Conservation (phyloP, 148 eudicot genomes). For the Amaranthus cruentus region DNA sequence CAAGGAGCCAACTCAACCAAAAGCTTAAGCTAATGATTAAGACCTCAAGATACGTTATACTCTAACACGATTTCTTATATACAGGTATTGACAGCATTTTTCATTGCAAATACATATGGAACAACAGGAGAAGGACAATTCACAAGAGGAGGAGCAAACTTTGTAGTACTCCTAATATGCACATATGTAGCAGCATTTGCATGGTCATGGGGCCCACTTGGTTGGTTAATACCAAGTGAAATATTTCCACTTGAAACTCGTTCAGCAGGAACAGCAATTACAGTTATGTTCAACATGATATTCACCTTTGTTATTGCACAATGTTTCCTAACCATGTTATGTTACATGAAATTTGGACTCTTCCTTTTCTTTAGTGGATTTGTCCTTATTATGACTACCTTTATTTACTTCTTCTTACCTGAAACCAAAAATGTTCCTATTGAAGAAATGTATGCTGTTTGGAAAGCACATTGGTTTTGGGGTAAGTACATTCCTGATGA, state of each 20-base stretch:
- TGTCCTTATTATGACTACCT: conserved; percentile 33
- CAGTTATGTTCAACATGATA: conserved; percentile 34
- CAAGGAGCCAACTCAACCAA: no score
- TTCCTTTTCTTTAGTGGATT: conserved; percentile 40
- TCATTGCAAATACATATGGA: conserved; percentile 28
- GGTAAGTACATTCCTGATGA: conserved; percentile 41
- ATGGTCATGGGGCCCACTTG: conserved; percentile 52
- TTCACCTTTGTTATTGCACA: conserved; percentile 41
- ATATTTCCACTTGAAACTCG: conserved; percentile 43
- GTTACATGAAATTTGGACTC: conserved; percentile 36
- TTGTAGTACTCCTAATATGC: conserved; percentile 35
- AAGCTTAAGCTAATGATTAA: no score
- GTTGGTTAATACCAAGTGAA: conserved; percentile 37
- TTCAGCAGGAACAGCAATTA: conserved; percentile 39
- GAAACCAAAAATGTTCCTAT: conserved; percentile 41
- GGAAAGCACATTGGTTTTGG: conserved; percentile 46
- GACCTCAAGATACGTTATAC: not conserved
- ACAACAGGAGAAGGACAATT: conserved; percentile 24
- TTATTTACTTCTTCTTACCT: conserved; percentile 38
- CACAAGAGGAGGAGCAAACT: conserved; percentile 16
- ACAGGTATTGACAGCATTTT: conserved; percentile 26
- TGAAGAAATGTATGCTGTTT: conserved; percentile 44
- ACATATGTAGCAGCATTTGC: conserved; percentile 39
- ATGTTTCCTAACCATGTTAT: conserved; percentile 37
- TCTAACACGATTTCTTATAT: not conserved